Evolutionary conservation across 108 stramenopile species (phyloP).

Genomic region (Nitzschia putrida): DNA sequence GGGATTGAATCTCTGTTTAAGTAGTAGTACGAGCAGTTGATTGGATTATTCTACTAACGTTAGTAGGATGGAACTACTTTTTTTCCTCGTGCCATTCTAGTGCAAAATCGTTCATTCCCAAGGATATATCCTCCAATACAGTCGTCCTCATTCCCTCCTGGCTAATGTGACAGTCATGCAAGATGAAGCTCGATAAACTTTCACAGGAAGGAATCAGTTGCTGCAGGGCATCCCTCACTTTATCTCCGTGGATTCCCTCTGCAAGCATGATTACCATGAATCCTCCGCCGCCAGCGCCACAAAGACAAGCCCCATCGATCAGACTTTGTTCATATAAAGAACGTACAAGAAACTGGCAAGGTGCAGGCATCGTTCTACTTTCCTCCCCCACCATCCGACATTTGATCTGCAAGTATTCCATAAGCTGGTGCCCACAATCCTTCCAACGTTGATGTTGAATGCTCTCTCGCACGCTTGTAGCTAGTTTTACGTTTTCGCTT

Average conservation of each 20-base stretch:
- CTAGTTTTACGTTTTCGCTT: slow-evolving; percentile 55
- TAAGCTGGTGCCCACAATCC: slow-evolving; percentile 52
- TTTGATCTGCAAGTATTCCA: slow-evolving; percentile 77
- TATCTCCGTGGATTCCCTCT: slow-evolving; percentile 23
- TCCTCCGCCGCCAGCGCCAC: slow-evolving; percentile 87
- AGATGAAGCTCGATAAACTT: slow-evolving; percentile 35
- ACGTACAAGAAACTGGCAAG: slow-evolving; percentile 39
- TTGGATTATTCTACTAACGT: no score
- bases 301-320: slow-evolving; percentile 61
- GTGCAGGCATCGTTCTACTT: slow-evolving; percentile 64
- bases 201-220: slow-evolving; percentile 7
- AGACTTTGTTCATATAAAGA: slow-evolving; percentile 30
- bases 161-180: slow-evolving; percentile 48
- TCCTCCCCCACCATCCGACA: slow-evolving; percentile 77
- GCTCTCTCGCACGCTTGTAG: slow-evolving; percentile 50
- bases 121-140: slow-evolving; percentile 9
- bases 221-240: slow-evolving; percentile 24
- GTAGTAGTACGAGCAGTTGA: no score
- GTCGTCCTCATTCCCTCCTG: slow-evolving; percentile 43
- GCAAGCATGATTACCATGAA: slow-evolving; percentile 59
- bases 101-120: slow-evolving; percentile 7
- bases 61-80: no score
- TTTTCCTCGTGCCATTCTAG: slow-evolving; percentile 27
- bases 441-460: slow-evolving; percentile 53
- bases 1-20: no score